These are phyloP conservation scores for Barbarea vulgaris DNA, from an alignment of 345 rosid species.

Conservation along the genomic window DNA sequence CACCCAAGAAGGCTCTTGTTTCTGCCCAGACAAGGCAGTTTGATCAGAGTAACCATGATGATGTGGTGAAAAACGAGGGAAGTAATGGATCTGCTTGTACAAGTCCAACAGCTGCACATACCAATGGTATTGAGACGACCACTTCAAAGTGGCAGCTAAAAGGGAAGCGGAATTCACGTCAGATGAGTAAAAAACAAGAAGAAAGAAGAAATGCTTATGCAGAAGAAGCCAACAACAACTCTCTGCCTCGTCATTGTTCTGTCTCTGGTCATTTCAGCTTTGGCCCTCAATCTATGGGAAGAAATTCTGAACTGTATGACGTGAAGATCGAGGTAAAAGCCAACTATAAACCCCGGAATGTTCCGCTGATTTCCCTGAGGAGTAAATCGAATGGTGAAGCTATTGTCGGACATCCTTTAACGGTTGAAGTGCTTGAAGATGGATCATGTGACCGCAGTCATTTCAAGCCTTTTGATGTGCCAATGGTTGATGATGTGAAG, in stretches of 20 bases:
- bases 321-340: conserved; percentile 75
- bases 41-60: conserved; percentile 53
- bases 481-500: conserved; percentile 30
- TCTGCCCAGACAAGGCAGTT: conserved; percentile 49
- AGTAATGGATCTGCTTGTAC: conserved; percentile 21
- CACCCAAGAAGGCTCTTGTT: conserved; percentile 43
- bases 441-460: conserved; percentile 44
- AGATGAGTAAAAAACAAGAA: conserved; percentile 60
- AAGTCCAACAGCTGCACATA: conserved; percentile 24
- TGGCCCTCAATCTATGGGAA: conserved; percentile 43
- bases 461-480: conserved; percentile 33
- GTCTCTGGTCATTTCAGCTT: conserved; percentile 52
- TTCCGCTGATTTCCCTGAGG: conserved; percentile 88
- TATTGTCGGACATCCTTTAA: conserved; percentile 77
- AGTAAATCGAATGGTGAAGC: conserved; percentile 83
- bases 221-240: conserved; percentile 46
- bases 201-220: conserved; percentile 41
- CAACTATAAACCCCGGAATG: conserved; percentile 64
- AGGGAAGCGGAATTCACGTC: conserved; percentile 90
- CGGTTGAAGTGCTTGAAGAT: conserved; percentile 60
- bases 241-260: conserved; percentile 41
- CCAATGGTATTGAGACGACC: conserved; percentile 54
- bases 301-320: conserved; percentile 59
- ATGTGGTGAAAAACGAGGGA: conserved; percentile 48
- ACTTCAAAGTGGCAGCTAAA: conserved; percentile 84